These are phyloP conservation scores for Pseudovirgaria hyperparasitica DNA, from an alignment of 2,329 filamentous ascomycete species.

Conservation along the genomic window DNA sequence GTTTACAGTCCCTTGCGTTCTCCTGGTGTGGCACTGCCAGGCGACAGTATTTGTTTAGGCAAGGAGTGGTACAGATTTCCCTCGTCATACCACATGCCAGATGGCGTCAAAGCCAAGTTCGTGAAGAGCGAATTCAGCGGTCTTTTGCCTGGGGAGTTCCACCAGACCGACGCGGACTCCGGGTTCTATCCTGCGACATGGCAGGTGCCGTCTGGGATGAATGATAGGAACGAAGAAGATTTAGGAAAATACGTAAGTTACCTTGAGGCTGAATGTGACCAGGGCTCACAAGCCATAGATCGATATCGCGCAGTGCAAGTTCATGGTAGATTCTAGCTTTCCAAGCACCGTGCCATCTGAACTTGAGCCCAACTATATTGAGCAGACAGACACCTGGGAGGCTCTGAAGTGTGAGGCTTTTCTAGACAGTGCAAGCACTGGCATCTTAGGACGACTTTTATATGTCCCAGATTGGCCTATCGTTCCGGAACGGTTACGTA, in stretches of 20 bases:
- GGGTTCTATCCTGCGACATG: slow-evolving; percentile 76
- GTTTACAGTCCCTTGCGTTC: slow-evolving; percentile 56
- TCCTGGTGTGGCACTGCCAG: slow-evolving; percentile 40
- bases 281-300: slow-evolving; percentile 28
- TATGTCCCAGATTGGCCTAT: slow-evolving; percentile 66
- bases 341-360: slow-evolving; percentile 45
- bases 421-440: slow-evolving; percentile 65
- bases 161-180: slow-evolving; percentile 55
- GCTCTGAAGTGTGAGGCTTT: slow-evolving; percentile 63
- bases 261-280: too few species aligned
- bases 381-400: slow-evolving; percentile 67
- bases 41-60: slow-evolving; percentile 70
- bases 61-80: slow-evolving; percentile 99
- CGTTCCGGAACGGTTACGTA: slow-evolving; percentile 54
- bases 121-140: slow-evolving; percentile 83
- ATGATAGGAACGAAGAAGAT: slow-evolving; percentile 83
- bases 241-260: slow-evolving; percentile 63
- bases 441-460: slow-evolving; percentile 59
- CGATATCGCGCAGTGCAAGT: slow-evolving; percentile 62
- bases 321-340: slow-evolving; percentile 79
- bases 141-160: slow-evolving; percentile 81
- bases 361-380: slow-evolving; percentile 69
- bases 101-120: slow-evolving; percentile 76
- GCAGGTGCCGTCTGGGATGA: slow-evolving; percentile 72
- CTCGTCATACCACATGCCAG: slow-evolving; percentile 78